Base-by-base conservation (phyloP, 2,329 filamentous ascomycete species). In the Fusarium humuli region DNA sequence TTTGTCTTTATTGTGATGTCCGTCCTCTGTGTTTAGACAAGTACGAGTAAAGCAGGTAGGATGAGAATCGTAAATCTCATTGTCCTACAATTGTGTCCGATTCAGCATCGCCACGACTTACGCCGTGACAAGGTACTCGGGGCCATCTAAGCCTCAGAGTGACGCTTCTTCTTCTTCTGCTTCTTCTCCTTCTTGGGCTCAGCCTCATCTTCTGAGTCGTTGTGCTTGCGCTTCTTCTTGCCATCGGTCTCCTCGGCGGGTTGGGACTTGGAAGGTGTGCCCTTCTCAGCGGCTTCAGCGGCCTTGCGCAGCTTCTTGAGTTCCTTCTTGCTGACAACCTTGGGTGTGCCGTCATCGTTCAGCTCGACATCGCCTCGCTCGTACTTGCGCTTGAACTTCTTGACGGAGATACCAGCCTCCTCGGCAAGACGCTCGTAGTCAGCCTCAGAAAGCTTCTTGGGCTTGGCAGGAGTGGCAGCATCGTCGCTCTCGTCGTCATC, bases 371-470 rank as follows among this genome's bases (percentile, higher is more conserved):
- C 91, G 40, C 92, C 92, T 67, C 90, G 87, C 81, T 92, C 91
- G 72, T 89, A 89, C 85, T 94, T 94, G 79, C 90, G 87, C 84
- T 92, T 90, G 83, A 94, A 94, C 82, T 93, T 91, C 83, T 88
- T 89, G 57, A 92, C 87, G 10, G 90, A 92, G 63, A 94, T 83
- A 66, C 91, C 91, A 11, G 90, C 88, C 71, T 87, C 85, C 64
- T 87, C 88, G 42, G 92, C 92, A 47, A 91, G 79, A 46, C 85
- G 83, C 78, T 86, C 84, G 74, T 84, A 88, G 67, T 89, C 87
- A 65, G 81, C 85, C 77, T 85, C 88, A 70, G 80, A 88, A 59
- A 87, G 81, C 77, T 85, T 84, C 72, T 81, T 81, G 49, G 69
- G 56, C 69, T 78, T 78, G 67, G 76, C 73, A 27, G 81, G 76